A percentile compares a stretch with the other conserved stretches of the same genome.
Evolutionary conservation across 2,329 filamentous ascomycete genomes (phyloP).

Genomic region (Neodidymelliopsis sp.): DNA sequence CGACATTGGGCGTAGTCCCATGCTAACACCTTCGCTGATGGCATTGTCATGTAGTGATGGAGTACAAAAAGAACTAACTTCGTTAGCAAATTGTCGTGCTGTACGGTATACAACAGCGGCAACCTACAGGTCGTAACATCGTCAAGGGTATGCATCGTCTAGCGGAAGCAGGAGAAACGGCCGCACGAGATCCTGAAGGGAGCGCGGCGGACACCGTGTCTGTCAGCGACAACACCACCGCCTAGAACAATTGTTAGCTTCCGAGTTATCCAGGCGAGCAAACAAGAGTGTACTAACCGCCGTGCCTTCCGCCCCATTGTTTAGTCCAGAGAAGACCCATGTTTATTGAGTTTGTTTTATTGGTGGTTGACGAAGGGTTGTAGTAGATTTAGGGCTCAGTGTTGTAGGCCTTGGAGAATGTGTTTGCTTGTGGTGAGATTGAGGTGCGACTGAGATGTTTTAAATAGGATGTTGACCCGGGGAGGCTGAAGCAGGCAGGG

Average conservation of each 20-base stretch:
- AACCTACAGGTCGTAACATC: constrained; percentile 38
- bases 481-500: constrained; percentile 25
- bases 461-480: constrained; percentile 24
- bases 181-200: constrained; percentile 61
- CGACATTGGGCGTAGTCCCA: background rate
- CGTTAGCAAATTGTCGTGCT: background rate
- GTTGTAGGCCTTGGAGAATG: background rate
- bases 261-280: constrained; percentile 18
- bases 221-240: constrained; percentile 60
- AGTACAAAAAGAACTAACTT: background rate
- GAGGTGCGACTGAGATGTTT: constrained; percentile 6
- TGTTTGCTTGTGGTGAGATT: constrained; percentile 12
- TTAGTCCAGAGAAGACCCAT: constrained; percentile 60
- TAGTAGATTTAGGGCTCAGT: background rate
- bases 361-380: constrained; percentile 16
- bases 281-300: constrained; percentile 42
- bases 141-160: constrained; percentile 36
- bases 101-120: background rate
- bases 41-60: background rate
- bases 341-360: constrained; percentile 25
- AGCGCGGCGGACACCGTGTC: constrained; percentile 59
- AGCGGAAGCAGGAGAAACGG: constrained; percentile 62
- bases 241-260: constrained; percentile 45
- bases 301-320: constrained; percentile 53
- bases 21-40: background rate